Percentiles rank a stretch among this genome's conserved stretches.
Evolutionary conservation across 75 land plant genomes (phyloP).

Genomic region (Pinus tabuliformis): DNA sequence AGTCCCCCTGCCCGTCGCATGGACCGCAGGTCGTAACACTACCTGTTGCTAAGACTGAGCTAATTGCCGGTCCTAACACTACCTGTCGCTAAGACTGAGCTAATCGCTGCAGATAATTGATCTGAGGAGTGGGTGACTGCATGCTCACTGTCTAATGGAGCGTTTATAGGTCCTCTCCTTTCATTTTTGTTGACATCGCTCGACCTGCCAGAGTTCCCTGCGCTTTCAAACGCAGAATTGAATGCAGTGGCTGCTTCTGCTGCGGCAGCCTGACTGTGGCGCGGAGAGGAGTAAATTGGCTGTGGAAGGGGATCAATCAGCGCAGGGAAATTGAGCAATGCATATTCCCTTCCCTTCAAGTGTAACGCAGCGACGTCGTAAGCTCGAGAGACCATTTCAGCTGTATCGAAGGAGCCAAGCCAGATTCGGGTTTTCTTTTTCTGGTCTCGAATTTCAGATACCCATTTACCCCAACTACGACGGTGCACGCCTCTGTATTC

Average conservation of each 20-base stretch:
- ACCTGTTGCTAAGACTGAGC: too few species aligned
- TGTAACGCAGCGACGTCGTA: constrained; percentile 52
- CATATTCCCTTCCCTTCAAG: constrained; percentile 30
- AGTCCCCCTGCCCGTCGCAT: too few species aligned
- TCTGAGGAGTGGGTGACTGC: too few species aligned
- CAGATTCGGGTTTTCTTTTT: constrained; percentile 42
- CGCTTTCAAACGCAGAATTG: background rate
- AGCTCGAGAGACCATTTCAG: constrained; percentile 52
- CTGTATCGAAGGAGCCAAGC: constrained; percentile 41
- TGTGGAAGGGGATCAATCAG: constrained; percentile 29
- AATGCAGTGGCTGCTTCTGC: constrained; percentile 34
- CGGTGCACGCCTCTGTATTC: constrained; percentile 34
- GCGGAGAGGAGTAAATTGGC: constrained; percentile 16
- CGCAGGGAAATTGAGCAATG: constrained; percentile 61
- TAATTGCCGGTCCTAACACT: too few species aligned
- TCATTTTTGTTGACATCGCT: too few species aligned
- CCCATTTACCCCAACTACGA: constrained; percentile 44
- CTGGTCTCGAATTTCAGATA: constrained; percentile 49
- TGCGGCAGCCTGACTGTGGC: constrained; percentile 28
- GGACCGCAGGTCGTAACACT: too few species aligned
- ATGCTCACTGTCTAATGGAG: too few species aligned
- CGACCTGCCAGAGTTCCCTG: background rate
- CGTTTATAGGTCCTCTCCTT: too few species aligned
- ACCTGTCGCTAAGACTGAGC: too few species aligned
- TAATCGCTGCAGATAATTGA: too few species aligned